phyloP scores from a whole-genome alignment of 1,284 basidiomycete genomes.

The Boletus semigastroideus region DNA sequence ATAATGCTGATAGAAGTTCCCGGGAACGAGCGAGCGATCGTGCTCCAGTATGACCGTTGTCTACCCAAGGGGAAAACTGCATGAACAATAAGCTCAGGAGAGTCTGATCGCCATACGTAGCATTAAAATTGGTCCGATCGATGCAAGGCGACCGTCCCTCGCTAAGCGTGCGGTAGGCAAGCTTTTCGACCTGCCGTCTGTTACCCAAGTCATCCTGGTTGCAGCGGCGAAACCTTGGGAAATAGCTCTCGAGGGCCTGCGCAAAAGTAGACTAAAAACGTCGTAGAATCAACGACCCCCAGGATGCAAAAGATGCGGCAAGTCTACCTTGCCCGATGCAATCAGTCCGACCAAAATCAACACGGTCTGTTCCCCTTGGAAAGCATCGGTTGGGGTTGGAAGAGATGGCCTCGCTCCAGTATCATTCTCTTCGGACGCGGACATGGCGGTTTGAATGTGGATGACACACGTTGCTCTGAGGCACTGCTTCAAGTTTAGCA shows the following conservation, averaged over 20 bases:
- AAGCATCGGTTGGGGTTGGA: conserved; percentile 19
- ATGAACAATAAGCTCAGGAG: not conserved
- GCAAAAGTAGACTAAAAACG: conserved; percentile 62
- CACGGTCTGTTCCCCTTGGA: conserved; percentile 44
- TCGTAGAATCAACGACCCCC: not conserved
- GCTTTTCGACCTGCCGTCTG: conserved; percentile 55
- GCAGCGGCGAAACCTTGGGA: conserved; percentile 61
- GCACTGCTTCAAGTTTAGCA: not conserved
- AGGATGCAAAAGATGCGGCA: not conserved
- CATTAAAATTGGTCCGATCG: conserved; percentile 71
- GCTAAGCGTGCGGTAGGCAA: conserved; percentile 48
- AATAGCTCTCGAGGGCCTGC: conserved; percentile 54
- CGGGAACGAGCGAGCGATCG: conserved; percentile 63
- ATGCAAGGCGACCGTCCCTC: conserved; percentile 67
- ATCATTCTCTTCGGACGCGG: conserved; percentile 6
- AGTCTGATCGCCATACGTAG: conserved; percentile 44
- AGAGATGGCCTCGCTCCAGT: not conserved
- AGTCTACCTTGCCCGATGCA: conserved; percentile 64
- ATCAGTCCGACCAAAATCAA: conserved; percentile 69
- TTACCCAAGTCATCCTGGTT: conserved; percentile 67
- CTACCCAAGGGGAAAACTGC: conserved; percentile 34
- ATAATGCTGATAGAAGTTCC: conserved; percentile 63
- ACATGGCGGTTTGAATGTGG: conserved; percentile 20
- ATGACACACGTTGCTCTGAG: not conserved
- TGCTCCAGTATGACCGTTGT: conserved; percentile 68